These are phyloP conservation scores for Nyctanthes arbortristis DNA, from an alignment of 257 asterid genomes.

Conservation along the genomic window DNA sequence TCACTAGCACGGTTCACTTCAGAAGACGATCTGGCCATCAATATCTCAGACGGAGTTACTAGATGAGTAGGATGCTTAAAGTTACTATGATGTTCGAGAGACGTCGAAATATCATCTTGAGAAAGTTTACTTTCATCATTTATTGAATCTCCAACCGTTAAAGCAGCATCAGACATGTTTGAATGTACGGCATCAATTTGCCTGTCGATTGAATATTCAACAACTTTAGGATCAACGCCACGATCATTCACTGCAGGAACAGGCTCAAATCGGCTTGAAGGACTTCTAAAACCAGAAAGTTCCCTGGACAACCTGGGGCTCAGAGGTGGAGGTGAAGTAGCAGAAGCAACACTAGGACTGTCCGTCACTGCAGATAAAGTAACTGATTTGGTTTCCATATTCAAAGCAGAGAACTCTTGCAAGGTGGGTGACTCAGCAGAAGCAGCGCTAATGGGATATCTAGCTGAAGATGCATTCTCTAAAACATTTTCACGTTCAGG, in stretches of 20 bases:
- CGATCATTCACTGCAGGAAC: conserved; percentile 45
- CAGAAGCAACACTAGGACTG: conserved; percentile 44
- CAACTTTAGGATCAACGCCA: conserved; percentile 47
- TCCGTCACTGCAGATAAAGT: conserved; percentile 36
- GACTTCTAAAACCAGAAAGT: conserved; percentile 67
- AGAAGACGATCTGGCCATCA: conserved; percentile 79
- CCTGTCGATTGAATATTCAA: conserved; percentile 75
- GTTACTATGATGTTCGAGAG: conserved; percentile 57
- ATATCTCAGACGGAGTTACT: conserved; percentile 92
- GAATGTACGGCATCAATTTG: conserved; percentile 53
- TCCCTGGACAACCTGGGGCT: conserved; percentile 79
- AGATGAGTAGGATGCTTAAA: conserved; percentile 97
- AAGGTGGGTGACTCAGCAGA: conserved; percentile 38
- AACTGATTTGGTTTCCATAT: conserved; percentile 48
- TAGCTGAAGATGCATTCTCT: conserved; percentile 45
- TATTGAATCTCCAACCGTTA: conserved; percentile 52
- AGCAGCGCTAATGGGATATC: conserved; percentile 44
- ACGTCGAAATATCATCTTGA: conserved; percentile 58
- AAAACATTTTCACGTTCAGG: conserved; percentile 48
- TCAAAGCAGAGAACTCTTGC: conserved; percentile 53
- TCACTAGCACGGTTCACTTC: conserved; percentile 49
- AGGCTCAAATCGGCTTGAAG: conserved; percentile 59
- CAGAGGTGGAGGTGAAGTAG: conserved; percentile 61
- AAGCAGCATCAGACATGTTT: conserved; percentile 61
- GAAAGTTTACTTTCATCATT: conserved; percentile 52